These are phyloP conservation scores for Candida pseudofarinosa DNA, from an alignment of 805 yeast species.

Conservation along the genomic window DNA sequence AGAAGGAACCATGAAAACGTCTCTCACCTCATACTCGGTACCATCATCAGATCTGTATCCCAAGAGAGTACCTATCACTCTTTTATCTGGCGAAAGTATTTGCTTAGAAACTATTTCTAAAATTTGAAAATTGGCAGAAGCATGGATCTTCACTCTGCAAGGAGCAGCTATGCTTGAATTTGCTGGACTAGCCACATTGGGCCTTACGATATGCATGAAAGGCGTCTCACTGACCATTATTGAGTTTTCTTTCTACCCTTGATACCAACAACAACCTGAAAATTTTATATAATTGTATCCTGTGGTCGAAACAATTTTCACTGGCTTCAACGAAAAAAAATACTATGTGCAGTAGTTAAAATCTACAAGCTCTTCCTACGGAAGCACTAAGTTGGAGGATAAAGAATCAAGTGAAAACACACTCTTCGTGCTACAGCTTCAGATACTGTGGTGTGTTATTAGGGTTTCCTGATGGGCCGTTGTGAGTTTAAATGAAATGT, in stretches of 20 bases:
- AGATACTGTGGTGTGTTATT: too few species aligned
- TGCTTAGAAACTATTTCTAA: constrained; percentile 66
- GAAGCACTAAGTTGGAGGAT: too few species aligned
- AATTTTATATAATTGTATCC: not conserved
- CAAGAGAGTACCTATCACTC: constrained; percentile 78
- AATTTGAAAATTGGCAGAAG: constrained; percentile 71
- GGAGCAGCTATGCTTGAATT: constrained; percentile 45
- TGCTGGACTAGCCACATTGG: constrained; percentile 52
- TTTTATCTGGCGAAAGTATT: constrained; percentile 35
- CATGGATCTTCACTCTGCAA: constrained; percentile 53
- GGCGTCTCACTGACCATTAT: constrained; percentile 19
- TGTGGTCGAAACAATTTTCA: not conserved
- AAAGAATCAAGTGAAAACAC: too few species aligned
- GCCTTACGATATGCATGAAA: constrained; percentile 48
- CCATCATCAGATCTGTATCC: constrained; percentile 86
- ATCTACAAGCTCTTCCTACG: too few species aligned
- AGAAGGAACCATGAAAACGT: constrained; percentile 79
- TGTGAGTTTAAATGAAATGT: too few species aligned
- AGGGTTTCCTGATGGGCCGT: too few species aligned
- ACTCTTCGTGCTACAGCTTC: too few species aligned
- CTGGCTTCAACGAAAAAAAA: not conserved
- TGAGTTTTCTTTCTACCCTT: not conserved
- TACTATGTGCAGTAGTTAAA: not conserved
- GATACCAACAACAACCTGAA: not conserved
- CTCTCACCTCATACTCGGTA: constrained; percentile 63